A percentile compares a stretch with the other conserved stretches of the same genome.
phyloP scores from a whole-genome alignment of 2,329 filamentous ascomycete genomes.

The Claviceps purpurea region DNA sequence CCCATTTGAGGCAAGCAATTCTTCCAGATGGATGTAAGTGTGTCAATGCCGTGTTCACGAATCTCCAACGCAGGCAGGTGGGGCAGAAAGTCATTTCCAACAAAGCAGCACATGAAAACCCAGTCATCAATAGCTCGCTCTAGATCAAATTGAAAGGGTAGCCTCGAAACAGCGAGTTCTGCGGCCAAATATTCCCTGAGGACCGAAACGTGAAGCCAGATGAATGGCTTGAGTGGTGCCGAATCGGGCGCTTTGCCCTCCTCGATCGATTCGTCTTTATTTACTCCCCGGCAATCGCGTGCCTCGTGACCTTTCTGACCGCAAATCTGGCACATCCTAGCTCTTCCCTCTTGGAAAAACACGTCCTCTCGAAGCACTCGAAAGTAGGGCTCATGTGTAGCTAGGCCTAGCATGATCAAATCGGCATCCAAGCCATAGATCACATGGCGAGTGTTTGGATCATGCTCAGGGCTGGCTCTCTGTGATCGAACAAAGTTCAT shows the following conservation, averaged over 20 bases:
- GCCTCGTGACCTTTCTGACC: constrained; percentile 87
- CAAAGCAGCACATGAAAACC: constrained; percentile 99
- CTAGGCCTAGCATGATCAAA: constrained; percentile 95
- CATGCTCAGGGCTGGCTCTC: constrained; percentile 75
- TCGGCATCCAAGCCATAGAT: constrained; percentile 97
- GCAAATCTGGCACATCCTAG: constrained; percentile 73
- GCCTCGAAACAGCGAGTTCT: constrained; percentile 70
- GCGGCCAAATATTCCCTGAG: constrained; percentile 85
- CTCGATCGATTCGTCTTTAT: constrained; percentile 65
- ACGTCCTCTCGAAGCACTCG: constrained; percentile 93
- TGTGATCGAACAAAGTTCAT: constrained; percentile 97
- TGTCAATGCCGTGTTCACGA: constrained; percentile 92
- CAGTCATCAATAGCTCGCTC: constrained; percentile 93
- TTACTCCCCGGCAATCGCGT: constrained; percentile 67
- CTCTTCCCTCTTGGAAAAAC: constrained; percentile 77
- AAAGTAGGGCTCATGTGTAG: constrained; percentile 95
- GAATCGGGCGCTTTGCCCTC: constrained; percentile 63
- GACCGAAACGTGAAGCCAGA: constrained; percentile 91
- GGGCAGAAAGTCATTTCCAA: constrained; percentile 95
- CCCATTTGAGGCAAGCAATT: constrained; percentile 86
- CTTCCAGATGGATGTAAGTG: constrained; percentile 90
- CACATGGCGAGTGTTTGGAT: constrained; percentile 94
- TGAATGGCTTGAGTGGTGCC: constrained; percentile 73
- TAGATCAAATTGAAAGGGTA: constrained; percentile 82
- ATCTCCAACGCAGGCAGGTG: constrained; percentile 97